Conservation (phyloP, 2,329 filamentous ascomycete species). For the Teratosphaeriaceae sp. region DNA sequence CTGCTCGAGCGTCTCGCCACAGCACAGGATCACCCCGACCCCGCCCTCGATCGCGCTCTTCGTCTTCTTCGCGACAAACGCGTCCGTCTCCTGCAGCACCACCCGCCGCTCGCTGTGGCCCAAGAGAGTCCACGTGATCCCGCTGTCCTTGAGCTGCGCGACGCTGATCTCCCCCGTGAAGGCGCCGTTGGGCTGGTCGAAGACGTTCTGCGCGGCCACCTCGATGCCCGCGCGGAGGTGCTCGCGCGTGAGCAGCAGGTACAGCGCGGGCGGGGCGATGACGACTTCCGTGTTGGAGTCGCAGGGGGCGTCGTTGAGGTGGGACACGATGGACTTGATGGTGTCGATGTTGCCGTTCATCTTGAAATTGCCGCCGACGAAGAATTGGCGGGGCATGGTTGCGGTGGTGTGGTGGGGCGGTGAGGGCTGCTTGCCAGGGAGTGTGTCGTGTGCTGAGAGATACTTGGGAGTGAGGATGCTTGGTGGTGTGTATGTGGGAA, state of each 20-base stretch:
- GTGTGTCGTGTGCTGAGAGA: conserved; percentile 32
- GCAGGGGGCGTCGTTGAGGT: conserved; percentile 79
- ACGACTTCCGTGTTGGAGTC: conserved; percentile 85
- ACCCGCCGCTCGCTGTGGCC: conserved; percentile 95
- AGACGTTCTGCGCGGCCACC: conserved; percentile 95
- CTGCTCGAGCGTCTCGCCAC: conserved; percentile 91
- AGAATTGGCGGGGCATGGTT: conserved; percentile 37
- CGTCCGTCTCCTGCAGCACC: conserved; percentile 77
- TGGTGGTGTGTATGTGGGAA: not conserved
- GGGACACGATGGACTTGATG: conserved; percentile 84
- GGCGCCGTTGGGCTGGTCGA: conserved; percentile 79
- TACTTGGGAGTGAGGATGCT: conserved; percentile 21
- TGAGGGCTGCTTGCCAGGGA: not conserved
- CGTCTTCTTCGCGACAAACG: conserved; percentile 85
- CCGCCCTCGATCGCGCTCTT: conserved; percentile 86
- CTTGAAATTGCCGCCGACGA: conserved; percentile 74
- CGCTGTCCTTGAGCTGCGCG: conserved; percentile 80
- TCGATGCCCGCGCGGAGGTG: conserved; percentile 68
- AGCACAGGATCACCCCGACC: conserved; percentile 90
- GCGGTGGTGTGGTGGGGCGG: conserved; percentile 13
- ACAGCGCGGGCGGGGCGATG: conserved; percentile 82
- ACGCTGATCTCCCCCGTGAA: conserved; percentile 97
- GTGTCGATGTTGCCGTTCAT: conserved; percentile 92
- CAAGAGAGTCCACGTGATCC: conserved; percentile 83
- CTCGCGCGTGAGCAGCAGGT: conserved; percentile 81